These are phyloP conservation scores for Parietichytrium sp. DNA, from an alignment of 108 stramenopile genomes.

Conservation along the genomic window DNA sequence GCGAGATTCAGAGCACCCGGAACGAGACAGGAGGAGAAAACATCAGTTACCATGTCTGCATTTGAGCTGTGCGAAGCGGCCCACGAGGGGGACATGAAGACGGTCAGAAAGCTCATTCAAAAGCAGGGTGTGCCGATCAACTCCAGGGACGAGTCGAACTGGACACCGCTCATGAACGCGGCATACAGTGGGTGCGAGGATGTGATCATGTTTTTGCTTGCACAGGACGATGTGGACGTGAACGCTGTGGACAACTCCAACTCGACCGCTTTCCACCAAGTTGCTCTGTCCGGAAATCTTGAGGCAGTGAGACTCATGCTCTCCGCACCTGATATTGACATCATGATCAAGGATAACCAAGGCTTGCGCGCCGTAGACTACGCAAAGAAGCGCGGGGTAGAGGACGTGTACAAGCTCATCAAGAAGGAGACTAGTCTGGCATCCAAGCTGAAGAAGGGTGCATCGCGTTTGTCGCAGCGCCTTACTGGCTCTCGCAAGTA, in stretches of 20 bases:
- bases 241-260: slow-evolving; percentile 2
- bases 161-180: slow-evolving; percentile 25
- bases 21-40: not conserved
- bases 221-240: slow-evolving; percentile 19
- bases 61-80: slow-evolving; percentile 24
- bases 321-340: not conserved
- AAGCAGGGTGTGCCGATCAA: not conserved
- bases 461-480: slow-evolving; percentile 12
- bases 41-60: not conserved
- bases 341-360: not conserved
- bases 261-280: slow-evolving; percentile 17
- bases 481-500: not conserved
- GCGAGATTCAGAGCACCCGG: too few relatives aligned
- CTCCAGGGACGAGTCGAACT: slow-evolving; percentile 21
- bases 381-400: slow-evolving; percentile 29
- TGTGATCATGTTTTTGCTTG: not conserved
- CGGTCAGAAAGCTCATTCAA: not conserved
- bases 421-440: slow-evolving; percentile 34
- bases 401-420: slow-evolving; percentile 18
- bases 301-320: slow-evolving; percentile 32
- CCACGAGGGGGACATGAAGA: not conserved
- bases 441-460: slow-evolving; percentile 7
- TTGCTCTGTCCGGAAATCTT: slow-evolving; percentile 8
- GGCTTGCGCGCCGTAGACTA: slow-evolving; percentile 24
- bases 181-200: slow-evolving; percentile 14